Evolutionary conservation across 768 basidiomycete genomes (phyloP).

Genomic region (Boletus sp.): DNA sequence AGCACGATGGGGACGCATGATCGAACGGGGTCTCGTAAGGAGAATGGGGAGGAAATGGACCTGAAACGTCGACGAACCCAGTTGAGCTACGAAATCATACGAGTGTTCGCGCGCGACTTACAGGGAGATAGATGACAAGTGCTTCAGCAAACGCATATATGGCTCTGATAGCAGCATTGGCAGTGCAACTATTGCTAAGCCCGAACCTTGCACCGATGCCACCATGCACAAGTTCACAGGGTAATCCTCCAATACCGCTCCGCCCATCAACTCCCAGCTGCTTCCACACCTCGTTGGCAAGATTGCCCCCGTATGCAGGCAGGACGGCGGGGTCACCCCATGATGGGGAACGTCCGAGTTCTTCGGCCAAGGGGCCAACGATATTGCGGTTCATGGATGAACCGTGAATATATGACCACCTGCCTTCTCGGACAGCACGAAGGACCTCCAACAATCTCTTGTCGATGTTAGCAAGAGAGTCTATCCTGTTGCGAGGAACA

Average conservation of each 20-base stretch:
- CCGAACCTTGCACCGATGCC: constrained; percentile 46
- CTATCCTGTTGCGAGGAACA: constrained; percentile 46
- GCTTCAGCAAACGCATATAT: constrained; percentile 60
- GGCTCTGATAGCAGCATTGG: constrained; percentile 56
- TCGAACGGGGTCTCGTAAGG: constrained; percentile 52
- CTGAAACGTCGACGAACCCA: constrained; percentile 35
- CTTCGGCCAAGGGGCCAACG: constrained; percentile 45
- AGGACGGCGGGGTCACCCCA: constrained; percentile 64
- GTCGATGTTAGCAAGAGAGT: constrained; percentile 67
- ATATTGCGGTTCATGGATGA: constrained; percentile 40
- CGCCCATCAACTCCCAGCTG: constrained; percentile 52
- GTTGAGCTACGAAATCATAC: not conserved
- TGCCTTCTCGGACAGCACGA: constrained; percentile 49
- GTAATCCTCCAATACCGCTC: constrained; percentile 62
- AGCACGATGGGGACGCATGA: constrained; percentile 45
- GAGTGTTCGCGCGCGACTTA: constrained; percentile 35
- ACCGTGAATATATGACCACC: constrained; percentile 59
- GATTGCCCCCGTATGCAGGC: constrained; percentile 60
- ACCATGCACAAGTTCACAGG: constrained; percentile 74
- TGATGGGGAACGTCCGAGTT: constrained; percentile 55
- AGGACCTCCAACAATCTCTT: constrained; percentile 53
- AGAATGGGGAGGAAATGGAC: constrained; percentile 69
- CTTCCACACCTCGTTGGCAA: constrained; percentile 55
- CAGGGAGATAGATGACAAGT: constrained; percentile 67
- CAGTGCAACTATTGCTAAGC: constrained; percentile 54